A percentile compares a stretch with the other conserved stretches of the same genome.
These are phyloP conservation scores for Puccinia novopanici DNA, from an alignment of 1,284 basidiomycete genomes.

Conservation along the genomic window DNA sequence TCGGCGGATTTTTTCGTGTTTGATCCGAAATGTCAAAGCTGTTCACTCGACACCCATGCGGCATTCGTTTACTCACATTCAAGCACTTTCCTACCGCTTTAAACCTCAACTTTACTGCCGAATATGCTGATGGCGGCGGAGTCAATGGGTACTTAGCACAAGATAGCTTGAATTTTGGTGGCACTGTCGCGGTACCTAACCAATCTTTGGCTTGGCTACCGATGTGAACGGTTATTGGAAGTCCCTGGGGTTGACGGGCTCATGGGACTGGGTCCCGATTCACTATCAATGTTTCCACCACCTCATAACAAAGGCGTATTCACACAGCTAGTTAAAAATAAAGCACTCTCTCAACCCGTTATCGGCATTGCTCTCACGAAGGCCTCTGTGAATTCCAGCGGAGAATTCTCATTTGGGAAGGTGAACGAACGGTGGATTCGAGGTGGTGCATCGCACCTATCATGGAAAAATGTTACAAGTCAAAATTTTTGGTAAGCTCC, in stretches of 20 bases:
- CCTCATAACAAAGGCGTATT: conserved; percentile 38
- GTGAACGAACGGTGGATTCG: conserved; percentile 27
- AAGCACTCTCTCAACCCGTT: conserved; percentile 24
- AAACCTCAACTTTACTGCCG: conserved; percentile 9
- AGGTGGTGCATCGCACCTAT: conserved; percentile 14
- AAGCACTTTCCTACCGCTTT: background rate
- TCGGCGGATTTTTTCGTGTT: conserved; percentile 45
- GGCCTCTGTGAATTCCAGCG: background rate
- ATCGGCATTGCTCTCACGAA: conserved; percentile 49
- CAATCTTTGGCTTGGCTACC: conserved; percentile 45
- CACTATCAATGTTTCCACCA: conserved; percentile 23
- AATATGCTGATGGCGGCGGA: conserved; percentile 30
- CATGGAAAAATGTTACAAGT: conserved; percentile 49
- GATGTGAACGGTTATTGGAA: conserved; percentile 35
- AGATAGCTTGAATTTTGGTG: conserved; percentile 18
- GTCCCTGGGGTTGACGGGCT: conserved; percentile 33
- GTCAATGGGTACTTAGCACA: conserved; percentile 17
- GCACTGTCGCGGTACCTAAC: background rate
- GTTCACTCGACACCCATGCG: conserved; percentile 23
- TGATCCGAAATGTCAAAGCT: conserved; percentile 24
- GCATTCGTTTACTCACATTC: conserved; percentile 4
- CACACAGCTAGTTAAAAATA: conserved; percentile 13
- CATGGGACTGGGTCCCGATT: conserved; percentile 39
- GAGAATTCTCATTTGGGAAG: conserved; percentile 42
- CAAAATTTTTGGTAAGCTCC: conserved; percentile 43